Evolutionary conservation across 75 land plant genomes (phyloP).

Genomic region (Cunninghamia lanceolata): DNA sequence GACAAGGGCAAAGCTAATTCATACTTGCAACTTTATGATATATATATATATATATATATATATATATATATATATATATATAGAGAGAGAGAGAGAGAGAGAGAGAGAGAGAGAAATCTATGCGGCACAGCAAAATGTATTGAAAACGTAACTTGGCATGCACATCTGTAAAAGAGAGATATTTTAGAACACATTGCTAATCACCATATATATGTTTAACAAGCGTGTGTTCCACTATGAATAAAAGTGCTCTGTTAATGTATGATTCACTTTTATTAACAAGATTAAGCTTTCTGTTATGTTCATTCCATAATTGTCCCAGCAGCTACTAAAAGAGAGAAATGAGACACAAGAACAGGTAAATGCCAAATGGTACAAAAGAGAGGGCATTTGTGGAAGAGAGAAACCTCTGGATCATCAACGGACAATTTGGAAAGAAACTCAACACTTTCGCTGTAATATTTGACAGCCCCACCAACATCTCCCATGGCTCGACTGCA

Average conservation of each 20-base stretch:
- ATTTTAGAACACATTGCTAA: not conserved
- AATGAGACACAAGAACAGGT: not conserved
- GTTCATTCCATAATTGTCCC: not conserved
- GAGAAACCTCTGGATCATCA: slow-evolving; percentile 78
- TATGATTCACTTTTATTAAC: not conserved
- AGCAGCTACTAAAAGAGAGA: not conserved
- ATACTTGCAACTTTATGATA: not conserved
- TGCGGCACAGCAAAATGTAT: not conserved
- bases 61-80: no score
- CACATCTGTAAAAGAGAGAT: not conserved
- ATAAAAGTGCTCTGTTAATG: not conserved
- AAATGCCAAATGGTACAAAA: not conserved
- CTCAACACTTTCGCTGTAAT: slow-evolving; percentile 79
- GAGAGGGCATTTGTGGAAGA: not conserved
- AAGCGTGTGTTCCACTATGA: not conserved
- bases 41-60: no score
- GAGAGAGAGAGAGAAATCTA: no score
- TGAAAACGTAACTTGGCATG: not conserved
- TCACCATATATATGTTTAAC: not conserved
- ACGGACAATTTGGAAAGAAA: slow-evolving; percentile 55
- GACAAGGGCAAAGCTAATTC: not conserved
- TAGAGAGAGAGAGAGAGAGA: no score
- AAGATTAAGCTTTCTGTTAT: not conserved
- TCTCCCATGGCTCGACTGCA: slow-evolving; percentile 88
- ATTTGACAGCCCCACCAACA: slow-evolving; percentile 48